Percentiles rank a stretch among this genome's conserved stretches.
Conservation (phyloP, 2,329 filamentous ascomycete genomes). For the Hypoxylon rubiginosum region DNA sequence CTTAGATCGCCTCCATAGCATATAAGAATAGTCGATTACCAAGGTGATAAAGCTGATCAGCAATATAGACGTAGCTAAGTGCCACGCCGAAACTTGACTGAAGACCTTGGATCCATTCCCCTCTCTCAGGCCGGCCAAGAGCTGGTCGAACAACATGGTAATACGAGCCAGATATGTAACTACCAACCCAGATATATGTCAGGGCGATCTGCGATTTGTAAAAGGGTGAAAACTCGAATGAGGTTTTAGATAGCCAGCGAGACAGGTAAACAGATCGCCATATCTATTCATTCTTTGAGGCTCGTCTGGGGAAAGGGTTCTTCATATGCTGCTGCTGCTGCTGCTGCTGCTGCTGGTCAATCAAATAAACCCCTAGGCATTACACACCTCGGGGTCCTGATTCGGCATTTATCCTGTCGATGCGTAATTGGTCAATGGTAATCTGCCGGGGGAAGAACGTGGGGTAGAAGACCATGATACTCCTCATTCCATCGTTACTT, state of each 20-base stretch:
- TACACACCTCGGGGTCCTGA: conserved; percentile 18
- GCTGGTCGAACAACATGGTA: conserved; percentile 44
- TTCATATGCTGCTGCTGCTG: too few relatives aligned
- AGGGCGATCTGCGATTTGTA: background rate
- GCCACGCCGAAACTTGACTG: conserved; percentile 36
- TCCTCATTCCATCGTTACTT: conserved; percentile 37
- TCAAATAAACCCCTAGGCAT: conserved; percentile 25
- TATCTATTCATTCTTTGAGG: conserved; percentile 12
- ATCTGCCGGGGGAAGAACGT: conserved; percentile 41
- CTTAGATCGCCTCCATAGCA: conserved; percentile 63
- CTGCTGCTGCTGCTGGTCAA: conserved; percentile 7
- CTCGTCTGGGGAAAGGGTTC: conserved; percentile 16
- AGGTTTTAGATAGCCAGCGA: background rate
- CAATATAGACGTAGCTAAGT: conserved; percentile 40
- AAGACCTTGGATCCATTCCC: conserved; percentile 18
- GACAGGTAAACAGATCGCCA: background rate
- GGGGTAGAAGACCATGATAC: conserved; percentile 38
- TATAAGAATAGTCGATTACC: conserved; percentile 60
- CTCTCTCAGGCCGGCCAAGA: conserved; percentile 32
- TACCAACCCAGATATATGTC: background rate
- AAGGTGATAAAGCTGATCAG: conserved; percentile 47
- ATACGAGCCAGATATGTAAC: background rate
- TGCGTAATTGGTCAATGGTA: conserved; percentile 31
- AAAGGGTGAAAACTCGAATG: background rate
- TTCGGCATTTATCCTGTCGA: conserved; percentile 39